These are phyloP conservation scores for Pouteria campechiana DNA, from an alignment of 179 eudicot genomes.

Conservation along the genomic window DNA sequence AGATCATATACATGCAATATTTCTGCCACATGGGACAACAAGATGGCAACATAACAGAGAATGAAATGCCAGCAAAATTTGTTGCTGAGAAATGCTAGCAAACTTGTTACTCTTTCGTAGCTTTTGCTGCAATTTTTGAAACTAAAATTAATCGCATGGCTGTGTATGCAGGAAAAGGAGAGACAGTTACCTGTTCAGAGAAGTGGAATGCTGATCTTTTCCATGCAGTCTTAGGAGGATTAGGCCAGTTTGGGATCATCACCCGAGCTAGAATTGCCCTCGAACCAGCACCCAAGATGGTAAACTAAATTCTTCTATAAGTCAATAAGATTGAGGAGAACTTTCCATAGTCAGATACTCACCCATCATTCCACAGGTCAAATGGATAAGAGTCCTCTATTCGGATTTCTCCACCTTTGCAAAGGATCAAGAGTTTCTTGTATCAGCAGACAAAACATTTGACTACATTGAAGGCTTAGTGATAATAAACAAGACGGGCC, in stretches of 20 bases:
- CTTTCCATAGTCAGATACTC: neutral
- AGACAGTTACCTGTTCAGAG: constrained; percentile 55
- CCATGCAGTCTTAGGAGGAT: constrained; percentile 76
- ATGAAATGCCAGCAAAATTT: no score
- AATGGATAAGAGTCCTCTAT: constrained; percentile 89
- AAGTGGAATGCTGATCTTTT: constrained; percentile 69
- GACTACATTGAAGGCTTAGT: constrained; percentile 94
- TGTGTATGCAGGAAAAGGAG: constrained; percentile 68
- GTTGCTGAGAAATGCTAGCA: no score
- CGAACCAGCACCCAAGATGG: constrained; percentile 65
- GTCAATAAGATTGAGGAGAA: no score
- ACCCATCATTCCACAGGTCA: constrained; percentile 42
- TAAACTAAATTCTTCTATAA: constrained; percentile 4
- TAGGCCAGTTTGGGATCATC: constrained; percentile 89
- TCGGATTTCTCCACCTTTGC: constrained; percentile 65
- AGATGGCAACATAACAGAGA: no score
- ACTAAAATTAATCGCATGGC: no score
- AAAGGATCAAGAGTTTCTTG: constrained; percentile 73
- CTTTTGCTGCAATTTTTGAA: no score
- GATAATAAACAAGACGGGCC: constrained; percentile 57
- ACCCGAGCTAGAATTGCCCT: constrained; percentile 71
- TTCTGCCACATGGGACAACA: no score
- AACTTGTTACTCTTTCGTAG: no score
- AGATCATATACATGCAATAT: no score
- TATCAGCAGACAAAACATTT: constrained; percentile 51